These are phyloP conservation scores for Huntiella omanensis DNA, from an alignment of 2,329 filamentous ascomycete species.

Conservation along the genomic window DNA sequence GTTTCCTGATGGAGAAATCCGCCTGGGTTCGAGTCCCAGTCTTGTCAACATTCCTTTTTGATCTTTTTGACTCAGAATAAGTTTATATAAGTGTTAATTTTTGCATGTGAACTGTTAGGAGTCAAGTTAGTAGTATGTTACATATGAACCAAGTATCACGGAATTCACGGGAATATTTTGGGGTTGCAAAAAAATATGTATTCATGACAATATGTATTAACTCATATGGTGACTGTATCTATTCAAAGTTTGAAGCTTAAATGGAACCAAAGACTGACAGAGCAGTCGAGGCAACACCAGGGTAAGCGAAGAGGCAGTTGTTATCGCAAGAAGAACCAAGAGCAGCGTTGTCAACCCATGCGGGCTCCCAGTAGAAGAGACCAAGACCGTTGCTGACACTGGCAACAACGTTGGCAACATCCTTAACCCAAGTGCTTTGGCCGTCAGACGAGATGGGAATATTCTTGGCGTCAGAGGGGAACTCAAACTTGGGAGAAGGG, in stretches of 20 bases:
- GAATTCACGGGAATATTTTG: too few species aligned
- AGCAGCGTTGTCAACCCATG: constrained; percentile 46
- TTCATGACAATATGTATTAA: not conserved
- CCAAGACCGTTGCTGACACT: constrained; percentile 35
- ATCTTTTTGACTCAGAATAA: too few species aligned
- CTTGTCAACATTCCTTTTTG: constrained; percentile 6
- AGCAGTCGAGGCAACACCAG: constrained; percentile 35
- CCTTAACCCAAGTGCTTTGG: constrained; percentile 41
- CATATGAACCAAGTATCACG: not conserved
- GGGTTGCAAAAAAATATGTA: not conserved
- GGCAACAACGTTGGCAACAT: constrained; percentile 36
- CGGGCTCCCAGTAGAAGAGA: constrained; percentile 57
- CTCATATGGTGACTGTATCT: not conserved
- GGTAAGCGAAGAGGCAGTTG: constrained; percentile 41
- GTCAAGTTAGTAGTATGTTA: not conserved
- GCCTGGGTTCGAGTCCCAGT: constrained; percentile 11
- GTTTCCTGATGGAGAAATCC: constrained; percentile 11
- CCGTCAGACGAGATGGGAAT: constrained; percentile 46
- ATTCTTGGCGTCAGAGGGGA: constrained; percentile 37
- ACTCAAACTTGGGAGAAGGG: constrained; percentile 34
- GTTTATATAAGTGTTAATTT: too few species aligned
- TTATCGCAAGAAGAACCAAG: constrained; percentile 47
- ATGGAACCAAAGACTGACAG: constrained; percentile 7
- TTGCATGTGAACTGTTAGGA: too few species aligned
- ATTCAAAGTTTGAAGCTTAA: not conserved